Percentiles rank a stretch among this genome's conserved stretches.
Conservation (phyloP, 768 basidiomycete species). For the Lactarius vividus region DNA sequence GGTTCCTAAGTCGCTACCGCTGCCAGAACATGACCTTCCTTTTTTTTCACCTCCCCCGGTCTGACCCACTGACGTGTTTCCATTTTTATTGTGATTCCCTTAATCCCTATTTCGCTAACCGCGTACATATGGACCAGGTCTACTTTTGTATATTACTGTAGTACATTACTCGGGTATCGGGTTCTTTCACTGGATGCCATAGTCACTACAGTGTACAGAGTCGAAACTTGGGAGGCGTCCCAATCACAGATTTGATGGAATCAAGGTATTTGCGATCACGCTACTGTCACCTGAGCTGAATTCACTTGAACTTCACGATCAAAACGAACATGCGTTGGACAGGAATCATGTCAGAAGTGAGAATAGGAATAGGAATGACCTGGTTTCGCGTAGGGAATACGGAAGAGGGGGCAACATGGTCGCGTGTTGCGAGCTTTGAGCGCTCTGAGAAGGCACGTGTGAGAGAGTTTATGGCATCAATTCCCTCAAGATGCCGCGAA, state of each 20-base stretch:
- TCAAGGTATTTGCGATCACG: too few species aligned
- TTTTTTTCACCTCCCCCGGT: background rate
- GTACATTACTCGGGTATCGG: background rate
- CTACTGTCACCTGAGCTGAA: background rate
- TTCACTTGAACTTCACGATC: too few species aligned
- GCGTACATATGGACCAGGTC: background rate
- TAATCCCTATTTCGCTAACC: background rate
- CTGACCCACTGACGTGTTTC: background rate
- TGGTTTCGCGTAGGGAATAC: conserved; percentile 4
- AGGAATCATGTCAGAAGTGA: background rate
- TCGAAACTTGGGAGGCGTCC: background rate
- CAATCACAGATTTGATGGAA: conserved; percentile 17
- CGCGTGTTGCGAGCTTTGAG: conserved; percentile 6
- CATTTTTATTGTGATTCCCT: background rate
- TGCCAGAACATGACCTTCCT: background rate
- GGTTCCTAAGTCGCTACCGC: conserved; percentile 20
- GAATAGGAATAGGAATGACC: background rate
- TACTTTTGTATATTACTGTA: conserved; percentile 12
- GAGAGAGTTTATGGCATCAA: background rate
- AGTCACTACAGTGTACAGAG: background rate
- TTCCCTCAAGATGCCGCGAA: conserved; percentile 7
- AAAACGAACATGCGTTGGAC: too few species aligned
- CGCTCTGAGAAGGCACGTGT: background rate
- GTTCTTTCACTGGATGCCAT: background rate
- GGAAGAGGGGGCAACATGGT: background rate